Base-by-base conservation (phyloP, 345 rosid genomes). In the Pugionium dolabratum region DNA sequence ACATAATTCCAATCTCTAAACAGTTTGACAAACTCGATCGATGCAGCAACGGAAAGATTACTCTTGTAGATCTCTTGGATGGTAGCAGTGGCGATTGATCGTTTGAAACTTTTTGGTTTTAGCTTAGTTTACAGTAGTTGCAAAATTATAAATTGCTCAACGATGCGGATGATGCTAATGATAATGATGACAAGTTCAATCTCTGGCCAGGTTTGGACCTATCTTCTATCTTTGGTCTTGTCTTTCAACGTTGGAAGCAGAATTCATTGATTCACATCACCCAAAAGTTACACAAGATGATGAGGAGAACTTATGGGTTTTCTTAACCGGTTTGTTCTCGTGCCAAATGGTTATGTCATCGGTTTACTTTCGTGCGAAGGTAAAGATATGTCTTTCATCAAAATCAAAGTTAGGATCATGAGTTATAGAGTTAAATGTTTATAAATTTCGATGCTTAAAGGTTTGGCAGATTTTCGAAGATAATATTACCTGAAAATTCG, bases 41-140 rank as follows among this genome's bases (percentile, higher is more conserved):
- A 1, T 88, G 90, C 62, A 88, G 85, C 76, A 83, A 79, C 9
- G 94, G 97, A 54, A 91, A 86, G 74, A 89, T 86, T 56, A 85
- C 94, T 39, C 95, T 91, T 46, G 80, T 81, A 5, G 95, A 86
- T 80, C 98, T 91, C 35, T 75, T 84, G 82, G 84, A 81, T 32
- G 42, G 48, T 63, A 10, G 76, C 64, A 64, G 58, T 55, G 75
- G 54, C 53, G 44, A 29, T 40, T 64, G 34, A 72, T 41, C 59
- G n/a, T 48, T 39, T 55, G 69, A 52, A 55, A 55, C 58, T 7
- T 37, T 45, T 55, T 41, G 29, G 39, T 41, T 62, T 40, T 71
- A 63, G 75, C 58, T 39, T 63, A 63, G 76, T 49, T 64, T 54
- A 62, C 42, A 60, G 5, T 37, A 62, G 34, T 41, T 33, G 45